A percentile compares a stretch with the other conserved stretches of the same genome.
phyloP scores from a whole-genome alignment of 1,139 yeast species.

The Wickerhamomyces sp. region DNA sequence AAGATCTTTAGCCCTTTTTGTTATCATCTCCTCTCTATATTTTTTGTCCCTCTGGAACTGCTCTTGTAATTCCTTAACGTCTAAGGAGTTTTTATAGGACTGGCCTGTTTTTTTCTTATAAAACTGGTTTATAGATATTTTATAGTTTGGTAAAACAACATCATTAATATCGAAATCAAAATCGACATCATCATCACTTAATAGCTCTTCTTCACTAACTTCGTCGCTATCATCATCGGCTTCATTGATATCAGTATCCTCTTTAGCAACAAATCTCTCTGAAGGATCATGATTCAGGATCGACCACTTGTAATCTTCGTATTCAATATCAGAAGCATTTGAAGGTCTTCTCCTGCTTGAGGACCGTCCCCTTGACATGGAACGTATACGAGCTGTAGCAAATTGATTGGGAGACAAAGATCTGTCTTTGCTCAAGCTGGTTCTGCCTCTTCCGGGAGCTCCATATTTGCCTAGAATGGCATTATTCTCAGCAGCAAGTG shows the following conservation, averaged over 20 bases:
- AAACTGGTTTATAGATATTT: conserved; percentile 26
- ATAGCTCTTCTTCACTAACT: conserved; percentile 60
- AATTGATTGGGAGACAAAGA: conserved; percentile 5
- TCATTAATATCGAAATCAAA: conserved; percentile 61
- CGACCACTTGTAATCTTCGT: conserved; percentile 30
- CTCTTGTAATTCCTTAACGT: conserved; percentile 4
- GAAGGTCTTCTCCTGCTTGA: conserved; percentile 17
- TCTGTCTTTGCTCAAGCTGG: conserved; percentile 8
- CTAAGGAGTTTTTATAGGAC: not conserved
- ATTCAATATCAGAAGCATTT: conserved; percentile 2
- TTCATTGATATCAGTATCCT: conserved; percentile 6
- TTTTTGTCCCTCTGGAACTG: not conserved
- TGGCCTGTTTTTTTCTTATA: conserved; percentile 10
- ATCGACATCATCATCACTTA: conserved; percentile 60
- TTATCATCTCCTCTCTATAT: conserved; percentile 6
- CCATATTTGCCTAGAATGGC: conserved; percentile 35
- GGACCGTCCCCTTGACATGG: conserved; percentile 22
- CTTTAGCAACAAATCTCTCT: conserved; percentile 37
- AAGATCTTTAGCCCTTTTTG: conserved; percentile 43
- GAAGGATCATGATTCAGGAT: conserved; percentile 50
- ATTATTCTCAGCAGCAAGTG: conserved; percentile 40
- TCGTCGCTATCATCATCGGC: conserved; percentile 29
- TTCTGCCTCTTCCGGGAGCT: conserved; percentile 5
- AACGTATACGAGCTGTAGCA: conserved; percentile 6
- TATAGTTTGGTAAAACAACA: conserved; percentile 54